Base-by-base conservation (phyloP, 1,284 basidiomycete species). In the Grifola frondosa region DNA sequence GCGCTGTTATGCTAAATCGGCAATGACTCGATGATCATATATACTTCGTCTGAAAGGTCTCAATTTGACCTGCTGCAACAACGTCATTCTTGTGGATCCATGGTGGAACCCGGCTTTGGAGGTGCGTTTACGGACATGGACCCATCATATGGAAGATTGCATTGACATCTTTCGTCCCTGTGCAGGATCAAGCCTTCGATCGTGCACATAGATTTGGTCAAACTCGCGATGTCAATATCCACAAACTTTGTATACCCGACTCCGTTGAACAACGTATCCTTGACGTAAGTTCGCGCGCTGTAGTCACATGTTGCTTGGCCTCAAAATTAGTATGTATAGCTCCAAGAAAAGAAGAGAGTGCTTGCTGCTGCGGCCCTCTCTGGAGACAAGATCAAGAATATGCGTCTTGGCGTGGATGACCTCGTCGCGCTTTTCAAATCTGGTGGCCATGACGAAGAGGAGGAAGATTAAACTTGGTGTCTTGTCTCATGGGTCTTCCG, bases 61-160 rank as follows among this genome's bases (percentile, higher is more conserved):
- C 30, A 99, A 99, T 63, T 62, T 99, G 57, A 97, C 94, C 0
- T 86, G 84, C 40, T 98, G 96, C 69, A 96, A 93, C 65, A 91
- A 94, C 52, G 94, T 97, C 37, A 88, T 97, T 53, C 74, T 97
- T 5, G 81, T 91, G 49, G 95, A 97, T 62, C 66, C 97, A 39
- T 98, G 96, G 96, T 97, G 93, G 91, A 95, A 94, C 64, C 89
- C 90, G 11, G 90, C 89, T 0, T 73, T 91, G 4, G 89, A 92
- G 70, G 84, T 80, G 47, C 32, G 65, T 54, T 33, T 23, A 9
- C n/a, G n/a, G n/a, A n/a, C n/a, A n/a, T n/a, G n/a, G n/a, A n/a
- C n/a, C n/a, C n/a, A n/a, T n/a, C n/a, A n/a, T n/a, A n/a, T n/a
- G n/a, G n/a, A n/a, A n/a, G n/a, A n/a, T n/a, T n/a, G n/a, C n/a